These are phyloP conservation scores for Tetrapyrgos nigripes DNA, from an alignment of 1,284 basidiomycete genomes.

Conservation along the genomic window DNA sequence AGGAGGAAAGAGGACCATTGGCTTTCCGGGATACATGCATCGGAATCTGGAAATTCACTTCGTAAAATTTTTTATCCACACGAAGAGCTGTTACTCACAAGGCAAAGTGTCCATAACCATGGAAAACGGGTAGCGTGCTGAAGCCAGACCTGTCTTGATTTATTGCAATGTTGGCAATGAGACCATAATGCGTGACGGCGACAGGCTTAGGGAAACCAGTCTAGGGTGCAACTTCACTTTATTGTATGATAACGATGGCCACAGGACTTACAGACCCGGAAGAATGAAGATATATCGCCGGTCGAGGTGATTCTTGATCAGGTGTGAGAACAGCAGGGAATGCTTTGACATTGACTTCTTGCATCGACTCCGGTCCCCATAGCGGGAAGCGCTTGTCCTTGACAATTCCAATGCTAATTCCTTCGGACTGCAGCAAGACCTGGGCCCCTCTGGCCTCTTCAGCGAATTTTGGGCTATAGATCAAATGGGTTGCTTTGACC, in stretches of 20 bases:
- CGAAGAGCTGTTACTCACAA: constrained; percentile 39
- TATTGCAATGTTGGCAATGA: constrained; percentile 41
- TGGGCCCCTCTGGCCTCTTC: constrained; percentile 41
- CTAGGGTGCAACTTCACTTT: constrained; percentile 17
- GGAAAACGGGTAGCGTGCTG: constrained; percentile 53
- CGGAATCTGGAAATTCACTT: constrained; percentile 11
- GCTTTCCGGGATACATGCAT: constrained; percentile 19
- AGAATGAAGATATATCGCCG: constrained; percentile 65
- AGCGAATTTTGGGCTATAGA: constrained; percentile 49
- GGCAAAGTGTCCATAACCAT: constrained; percentile 52
- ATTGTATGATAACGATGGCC: neutral
- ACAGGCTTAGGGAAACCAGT: constrained; percentile 54
- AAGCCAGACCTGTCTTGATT: constrained; percentile 50
- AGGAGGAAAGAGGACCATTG: constrained; percentile 51
- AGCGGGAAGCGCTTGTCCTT: constrained; percentile 49
- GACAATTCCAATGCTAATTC: constrained; percentile 37
- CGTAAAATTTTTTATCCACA: neutral
- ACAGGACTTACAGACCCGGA: constrained; percentile 56
- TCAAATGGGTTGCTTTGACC: constrained; percentile 53
- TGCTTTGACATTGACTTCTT: constrained; percentile 36
- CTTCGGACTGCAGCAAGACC: constrained; percentile 36
- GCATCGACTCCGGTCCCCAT: constrained; percentile 46
- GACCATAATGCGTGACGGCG: constrained; percentile 44
- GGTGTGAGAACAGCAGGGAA: constrained; percentile 48
- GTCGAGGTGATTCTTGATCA: constrained; percentile 48